phyloP scores from a whole-genome alignment of 352 stramenopile genomes.

The Thraustochytrium sp. region DNA sequence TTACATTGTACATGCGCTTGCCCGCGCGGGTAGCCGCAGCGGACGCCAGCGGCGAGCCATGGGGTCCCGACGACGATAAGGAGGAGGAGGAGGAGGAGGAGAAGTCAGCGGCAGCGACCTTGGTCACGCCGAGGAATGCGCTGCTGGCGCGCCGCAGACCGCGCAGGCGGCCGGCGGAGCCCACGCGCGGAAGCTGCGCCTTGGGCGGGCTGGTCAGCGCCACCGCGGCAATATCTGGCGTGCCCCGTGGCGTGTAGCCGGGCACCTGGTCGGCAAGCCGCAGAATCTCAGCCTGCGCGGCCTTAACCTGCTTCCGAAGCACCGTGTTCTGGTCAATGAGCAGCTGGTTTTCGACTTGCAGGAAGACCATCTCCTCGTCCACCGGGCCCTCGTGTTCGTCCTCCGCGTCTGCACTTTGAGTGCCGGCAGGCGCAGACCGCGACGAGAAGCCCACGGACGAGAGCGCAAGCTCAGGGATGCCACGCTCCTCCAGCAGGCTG shows the following conservation, averaged over 20 bases:
- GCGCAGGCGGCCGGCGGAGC: background rate
- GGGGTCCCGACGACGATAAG: too few species aligned
- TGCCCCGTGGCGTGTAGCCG: too few species aligned
- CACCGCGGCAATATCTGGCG: too few species aligned
- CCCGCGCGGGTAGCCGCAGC: background rate
- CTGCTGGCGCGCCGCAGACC: background rate
- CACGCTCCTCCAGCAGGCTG: too few species aligned
- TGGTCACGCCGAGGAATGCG: background rate
- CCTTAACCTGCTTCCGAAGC: background rate
- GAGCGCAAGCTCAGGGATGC: too few species aligned
- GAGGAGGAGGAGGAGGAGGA: too few species aligned
- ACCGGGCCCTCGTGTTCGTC: background rate
- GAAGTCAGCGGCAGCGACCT: background rate
- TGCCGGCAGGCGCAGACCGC: too few species aligned
- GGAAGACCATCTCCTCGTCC: constrained; percentile 1
- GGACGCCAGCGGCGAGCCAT: background rate
- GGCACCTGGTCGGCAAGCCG: background rate
- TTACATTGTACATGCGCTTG: background rate
- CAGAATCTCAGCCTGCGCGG: background rate
- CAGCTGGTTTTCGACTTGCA: constrained; percentile 5
- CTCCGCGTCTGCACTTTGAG: background rate
- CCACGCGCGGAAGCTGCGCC: too few species aligned
- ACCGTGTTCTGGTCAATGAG: constrained; percentile 13
- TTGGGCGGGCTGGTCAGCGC: too few species aligned
- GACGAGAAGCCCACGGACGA: too few species aligned